A percentile compares a stretch with the other conserved stretches of the same genome.
Evolutionary conservation across 306 rosid species (phyloP).

Genomic region (Dryas alaskensis): DNA sequence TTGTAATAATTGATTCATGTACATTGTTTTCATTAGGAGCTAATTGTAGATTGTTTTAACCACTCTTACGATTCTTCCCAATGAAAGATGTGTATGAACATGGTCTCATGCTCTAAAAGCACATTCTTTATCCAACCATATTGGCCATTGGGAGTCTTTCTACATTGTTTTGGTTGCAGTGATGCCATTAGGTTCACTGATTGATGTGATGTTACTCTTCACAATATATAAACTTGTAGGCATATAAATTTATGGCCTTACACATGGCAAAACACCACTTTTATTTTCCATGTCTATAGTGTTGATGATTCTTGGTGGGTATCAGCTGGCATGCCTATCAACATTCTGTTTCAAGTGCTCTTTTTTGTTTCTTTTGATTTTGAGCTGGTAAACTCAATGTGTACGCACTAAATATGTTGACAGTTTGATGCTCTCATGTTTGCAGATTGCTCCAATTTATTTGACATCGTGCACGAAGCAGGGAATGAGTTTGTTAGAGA

Average conservation of each 20-base stretch:
- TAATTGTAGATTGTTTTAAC: too few species aligned
- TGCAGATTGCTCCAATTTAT: slow-evolving; percentile 95
- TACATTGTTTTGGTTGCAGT: not conserved
- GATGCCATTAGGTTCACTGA: not conserved
- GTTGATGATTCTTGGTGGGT: not conserved
- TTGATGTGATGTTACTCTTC: not conserved
- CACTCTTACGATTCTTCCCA: too few species aligned
- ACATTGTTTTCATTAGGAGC: too few species aligned
- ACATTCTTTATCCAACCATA: not conserved
- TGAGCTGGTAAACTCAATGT: not conserved
- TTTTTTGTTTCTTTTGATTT: not conserved
- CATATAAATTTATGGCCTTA: not conserved
- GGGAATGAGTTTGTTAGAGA: slow-evolving; percentile 85
- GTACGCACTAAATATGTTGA: slow-evolving; percentile 1
- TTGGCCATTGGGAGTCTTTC: not conserved
- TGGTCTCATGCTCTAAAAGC: not conserved
- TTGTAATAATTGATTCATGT: not conserved
- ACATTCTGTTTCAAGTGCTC: not conserved
- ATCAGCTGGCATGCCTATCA: not conserved
- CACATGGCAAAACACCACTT: not conserved
- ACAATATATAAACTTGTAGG: not conserved
- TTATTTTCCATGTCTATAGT: too few species aligned
- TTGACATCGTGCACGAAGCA: slow-evolving; percentile 90
- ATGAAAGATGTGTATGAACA: too few species aligned
- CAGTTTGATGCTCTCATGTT: slow-evolving; percentile 30